Base-by-base conservation (phyloP, 2,329 filamentous ascomycete species). In the Allantophomopsis cytisporea region DNA sequence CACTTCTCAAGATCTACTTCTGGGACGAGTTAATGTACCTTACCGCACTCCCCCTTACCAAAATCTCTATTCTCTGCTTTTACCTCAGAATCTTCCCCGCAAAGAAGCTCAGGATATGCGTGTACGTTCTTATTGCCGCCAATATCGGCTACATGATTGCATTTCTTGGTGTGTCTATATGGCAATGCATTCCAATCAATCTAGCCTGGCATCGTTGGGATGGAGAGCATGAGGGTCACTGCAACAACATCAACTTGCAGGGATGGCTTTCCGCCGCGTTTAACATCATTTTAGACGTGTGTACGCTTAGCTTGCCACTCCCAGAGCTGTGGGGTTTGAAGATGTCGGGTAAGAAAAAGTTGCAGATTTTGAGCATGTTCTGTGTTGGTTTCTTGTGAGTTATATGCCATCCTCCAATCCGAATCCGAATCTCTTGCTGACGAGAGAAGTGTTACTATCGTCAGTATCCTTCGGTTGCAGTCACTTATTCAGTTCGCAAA, bases 181-280 rank as follows among this genome's bases (percentile, higher is more conserved):
- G 35, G 35, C 35, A 23, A 36, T 36, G 35, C 13, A 51, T 47
- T 2, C 73, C 72, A 0, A 55, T 76, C 15, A 53, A 51, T 12
- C 66, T 62, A 41, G 69, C 65, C 49, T 79, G 74, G 74, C 58
- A 54, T 0, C 55, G 55, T 13, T 77, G 71, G 69, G 63, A 70
- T 35, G 61, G 61, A 1, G 53, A 63, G 39, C 58, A 64, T 31
- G 4, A 51, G 0, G 73, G 73, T 0, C 54, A 43, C 1, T 78
- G 74, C 44, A 49, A 68, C 16, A 58, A 70, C 40, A 54, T 68
- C 43, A 71, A 69, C 42, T 54, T 56, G 1, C 57, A 73, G 2
- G 63, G 56, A 0, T 74, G 68, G 65, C 59, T 64, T 28, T 66
- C 69, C 28, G 71, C 71, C 0, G 61, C 50, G n/a, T 61, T 71